Conservation (phyloP, 2,329 filamentous ascomycete genomes). For the Aureobasidium vineae region DNA sequence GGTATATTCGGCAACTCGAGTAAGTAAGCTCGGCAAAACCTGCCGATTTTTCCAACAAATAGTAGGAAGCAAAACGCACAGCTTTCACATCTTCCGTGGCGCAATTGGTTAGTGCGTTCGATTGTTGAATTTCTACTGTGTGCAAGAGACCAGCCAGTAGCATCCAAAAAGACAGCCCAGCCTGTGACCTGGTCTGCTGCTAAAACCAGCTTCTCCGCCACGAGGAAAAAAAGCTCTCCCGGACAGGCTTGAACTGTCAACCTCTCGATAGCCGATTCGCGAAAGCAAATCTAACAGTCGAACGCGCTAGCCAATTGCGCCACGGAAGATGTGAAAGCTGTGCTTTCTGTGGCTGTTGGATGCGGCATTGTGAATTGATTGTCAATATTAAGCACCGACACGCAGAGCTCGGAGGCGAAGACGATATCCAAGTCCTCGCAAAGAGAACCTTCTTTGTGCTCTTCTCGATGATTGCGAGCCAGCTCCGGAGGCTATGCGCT, state of each 20-base stretch:
- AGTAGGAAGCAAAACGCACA: neutral
- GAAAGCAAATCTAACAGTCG: slow-evolving; percentile 1
- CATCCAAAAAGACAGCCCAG: no score
- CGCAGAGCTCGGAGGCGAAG: neutral
- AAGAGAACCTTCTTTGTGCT: neutral
- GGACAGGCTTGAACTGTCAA: slow-evolving; percentile 10
- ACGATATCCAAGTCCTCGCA: neutral
- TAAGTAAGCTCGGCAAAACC: neutral
- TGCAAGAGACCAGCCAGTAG: neutral
- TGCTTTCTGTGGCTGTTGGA: neutral
- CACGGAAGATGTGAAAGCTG: slow-evolving; percentile 9
- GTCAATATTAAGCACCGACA: neutral
- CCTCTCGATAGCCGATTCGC: neutral
- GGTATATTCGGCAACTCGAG: neutral
- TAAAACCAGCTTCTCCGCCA: no score
- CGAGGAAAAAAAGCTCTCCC: neutral
- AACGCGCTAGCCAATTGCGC: slow-evolving; percentile 21
- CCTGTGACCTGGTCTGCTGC: no score
- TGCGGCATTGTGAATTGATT: neutral
- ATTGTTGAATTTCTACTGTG: neutral
- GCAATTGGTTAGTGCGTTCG: neutral
- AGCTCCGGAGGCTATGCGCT: neutral
- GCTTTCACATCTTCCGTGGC: neutral
- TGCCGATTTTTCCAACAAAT: neutral
- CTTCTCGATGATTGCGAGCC: neutral